Base-by-base conservation (phyloP, 2,329 filamentous ascomycete species). In the Colletotrichum tropicicola region DNA sequence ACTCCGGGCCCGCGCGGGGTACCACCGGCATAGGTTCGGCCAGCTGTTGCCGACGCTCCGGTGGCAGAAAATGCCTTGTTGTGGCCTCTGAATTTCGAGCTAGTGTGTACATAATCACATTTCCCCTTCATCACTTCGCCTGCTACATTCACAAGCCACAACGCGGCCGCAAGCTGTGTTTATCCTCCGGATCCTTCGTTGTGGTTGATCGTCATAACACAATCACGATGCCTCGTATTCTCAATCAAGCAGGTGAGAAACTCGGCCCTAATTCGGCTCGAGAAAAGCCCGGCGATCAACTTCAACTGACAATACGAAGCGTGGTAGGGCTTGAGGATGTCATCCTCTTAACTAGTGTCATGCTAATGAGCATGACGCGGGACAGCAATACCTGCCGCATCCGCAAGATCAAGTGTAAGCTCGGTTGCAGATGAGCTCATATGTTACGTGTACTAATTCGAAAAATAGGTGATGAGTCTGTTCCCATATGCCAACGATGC, bases 351-450 rank as follows among this genome's bases (percentile, higher is more conserved):
- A 27, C 17, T 5, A 10, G n/a, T n/a, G 7, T 30, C 32, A 12
- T 37, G 32, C 53, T 62, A n/a, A 58, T 21, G 7, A 43, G 25
- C 28, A 17, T 7, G n/a, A n/a, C n/a, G n/a, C n/a, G n/a, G n/a
- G n/a, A n/a, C 32, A 79, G 77, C 67, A 76, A 79, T 45, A 79
- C 76, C 2, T 79, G 77, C 54, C 75, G 77, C 3, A 69, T 71
- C 10, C 77, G 77, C 52, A 79, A 79, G 58, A 59, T 78, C 2
- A 79, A 77, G 61, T 79, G 77, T 76, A 63, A 10, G 62, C 52
- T 28, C 21, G n/a, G n/a, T n/a, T n/a, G n/a, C n/a, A 13, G 3
- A 15, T 3, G 2, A 10, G 3, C 30, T n/a, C 8, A 6, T 10
- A 17, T 39, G 27, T 32, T 49, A 9, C 25, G 17, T 32, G 12